Base-by-base conservation (phyloP, 1,284 basidiomycete genomes). In the Xerocomus amazonicus region DNA sequence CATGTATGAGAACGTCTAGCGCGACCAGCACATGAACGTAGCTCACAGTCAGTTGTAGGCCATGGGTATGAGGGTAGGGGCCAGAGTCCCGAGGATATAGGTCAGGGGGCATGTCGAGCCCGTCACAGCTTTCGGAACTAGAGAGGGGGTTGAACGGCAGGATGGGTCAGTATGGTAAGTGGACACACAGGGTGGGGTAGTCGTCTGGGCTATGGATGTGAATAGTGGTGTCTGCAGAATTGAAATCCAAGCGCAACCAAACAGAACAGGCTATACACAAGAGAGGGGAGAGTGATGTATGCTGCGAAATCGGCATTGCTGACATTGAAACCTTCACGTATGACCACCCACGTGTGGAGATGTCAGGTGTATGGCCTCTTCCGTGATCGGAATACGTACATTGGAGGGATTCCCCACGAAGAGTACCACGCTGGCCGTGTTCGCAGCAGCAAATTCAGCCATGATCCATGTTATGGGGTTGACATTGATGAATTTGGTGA, bases 321-420 rank as follows among this genome's bases (percentile, higher is more conserved):
- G 43, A 83, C 70, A 12, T 59, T 52, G 53, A 83, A 83, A 0
- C 81, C 81, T 64, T 83, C 84, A 52, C 84, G 83, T 19, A 88
- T 80, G 45, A 82, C 78, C 14, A 81, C 67, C 67, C 44, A 23
- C 3, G 23, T 31, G 8, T 47, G 17, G 3, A 29, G 12, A 17
- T 3, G 16, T 43, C n/a, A n/a, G 28, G 33, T 5, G 14, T 13
- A 32, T n/a, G 14, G 36, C 42, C 2, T 9, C 10, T 9, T 14
- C 9, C 12, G 9, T 26, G n/a, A n/a, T 10, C 17, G 37, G 39
- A 39, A 41, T 9, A 53, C 76, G 59, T 45, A 78, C 81, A 58
- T 89, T 89, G 0, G 86, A 89, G 1, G 83, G 84, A 58, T 89
- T 89, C 0, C 86, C 85, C n/a, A 87, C 79, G 41, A 87, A 81